A percentile compares a stretch with the other conserved stretches of the same genome.
phyloP scores from a whole-genome alignment of 345 rosid species.

The Pugionium cornutum region DNA sequence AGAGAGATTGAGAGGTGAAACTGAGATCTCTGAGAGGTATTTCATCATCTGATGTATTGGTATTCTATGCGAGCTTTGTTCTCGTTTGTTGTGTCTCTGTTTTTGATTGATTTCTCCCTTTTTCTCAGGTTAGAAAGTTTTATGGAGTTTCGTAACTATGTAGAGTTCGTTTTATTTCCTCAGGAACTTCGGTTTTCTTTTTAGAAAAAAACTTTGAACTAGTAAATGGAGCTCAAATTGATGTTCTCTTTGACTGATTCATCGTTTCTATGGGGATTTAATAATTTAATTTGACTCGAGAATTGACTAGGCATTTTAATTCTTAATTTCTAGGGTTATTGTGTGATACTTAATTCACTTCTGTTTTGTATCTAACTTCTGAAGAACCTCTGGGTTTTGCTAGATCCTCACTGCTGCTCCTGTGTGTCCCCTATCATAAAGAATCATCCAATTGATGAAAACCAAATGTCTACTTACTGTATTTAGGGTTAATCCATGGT shows the following conservation, averaged over 20 bases:
- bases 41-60: background rate
- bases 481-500: too few species aligned
- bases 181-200: too few species aligned
- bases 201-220: too few species aligned
- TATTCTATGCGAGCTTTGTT: background rate
- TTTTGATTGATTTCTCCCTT: background rate
- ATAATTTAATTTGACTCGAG: conserved; percentile 18
- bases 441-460: too few species aligned
- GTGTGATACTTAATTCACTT: background rate
- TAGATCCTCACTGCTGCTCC: too few species aligned
- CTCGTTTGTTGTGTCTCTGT: background rate
- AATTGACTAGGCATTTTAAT: conserved; percentile 4
- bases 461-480: too few species aligned
- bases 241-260: conserved; percentile 1
- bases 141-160: background rate
- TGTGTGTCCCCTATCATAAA: too few species aligned
- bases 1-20: background rate
- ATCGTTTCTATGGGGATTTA: conserved; percentile 1
- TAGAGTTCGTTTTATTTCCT: background rate
- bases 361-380: background rate
- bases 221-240: background rate
- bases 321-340: background rate
- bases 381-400: background rate
- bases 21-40: background rate
- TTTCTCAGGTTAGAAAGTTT: background rate